Conservation (phyloP, 768 basidiomycete genomes). For the Amanita phalloides region DNA sequence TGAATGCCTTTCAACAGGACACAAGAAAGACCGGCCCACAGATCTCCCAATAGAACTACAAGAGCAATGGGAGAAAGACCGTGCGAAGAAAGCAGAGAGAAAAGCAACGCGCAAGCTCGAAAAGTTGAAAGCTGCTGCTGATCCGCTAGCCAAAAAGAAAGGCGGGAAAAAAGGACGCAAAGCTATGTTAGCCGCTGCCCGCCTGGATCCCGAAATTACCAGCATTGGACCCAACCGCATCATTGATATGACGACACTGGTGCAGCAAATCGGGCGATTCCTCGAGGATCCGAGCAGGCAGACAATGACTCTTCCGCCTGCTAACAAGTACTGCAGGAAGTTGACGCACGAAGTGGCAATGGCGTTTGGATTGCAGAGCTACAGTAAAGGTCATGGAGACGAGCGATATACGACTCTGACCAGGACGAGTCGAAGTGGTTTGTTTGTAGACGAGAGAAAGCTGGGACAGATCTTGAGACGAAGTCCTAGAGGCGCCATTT, state of each 20-base stretch:
- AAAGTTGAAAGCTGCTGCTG: constrained; percentile 44
- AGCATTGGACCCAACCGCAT: constrained; percentile 36
- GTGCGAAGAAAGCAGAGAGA: constrained; percentile 68
- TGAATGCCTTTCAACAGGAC: constrained; percentile 16
- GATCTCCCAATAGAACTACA: constrained; percentile 46
- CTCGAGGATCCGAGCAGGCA: constrained; percentile 38
- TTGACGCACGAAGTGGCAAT: constrained; percentile 71
- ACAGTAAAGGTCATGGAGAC: constrained; percentile 63
- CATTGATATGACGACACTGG: constrained; percentile 57
- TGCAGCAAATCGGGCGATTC: constrained; percentile 63
- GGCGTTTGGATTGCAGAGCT: constrained; percentile 69
- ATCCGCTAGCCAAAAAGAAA: constrained; percentile 52
- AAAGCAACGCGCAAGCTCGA: constrained; percentile 54
- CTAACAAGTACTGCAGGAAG: constrained; percentile 62
- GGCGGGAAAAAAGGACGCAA: constrained; percentile 63
- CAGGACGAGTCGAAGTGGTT: constrained; percentile 53
- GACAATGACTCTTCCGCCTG: constrained; percentile 67
- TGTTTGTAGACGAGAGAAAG: constrained; percentile 48
- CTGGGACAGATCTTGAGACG: constrained; percentile 34
- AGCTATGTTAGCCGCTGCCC: constrained; percentile 48
- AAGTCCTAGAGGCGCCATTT: constrained; percentile 22
- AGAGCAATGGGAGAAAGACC: constrained; percentile 73
- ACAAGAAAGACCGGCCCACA: constrained; percentile 41
- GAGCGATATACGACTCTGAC: constrained; percentile 66
- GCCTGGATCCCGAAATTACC: constrained; percentile 33